A percentile compares a stretch with the other conserved stretches of the same genome.
Evolutionary conservation across 495 filamentous ascomycete species (phyloP).

Genomic region (Ascodesmis nigricans): DNA sequence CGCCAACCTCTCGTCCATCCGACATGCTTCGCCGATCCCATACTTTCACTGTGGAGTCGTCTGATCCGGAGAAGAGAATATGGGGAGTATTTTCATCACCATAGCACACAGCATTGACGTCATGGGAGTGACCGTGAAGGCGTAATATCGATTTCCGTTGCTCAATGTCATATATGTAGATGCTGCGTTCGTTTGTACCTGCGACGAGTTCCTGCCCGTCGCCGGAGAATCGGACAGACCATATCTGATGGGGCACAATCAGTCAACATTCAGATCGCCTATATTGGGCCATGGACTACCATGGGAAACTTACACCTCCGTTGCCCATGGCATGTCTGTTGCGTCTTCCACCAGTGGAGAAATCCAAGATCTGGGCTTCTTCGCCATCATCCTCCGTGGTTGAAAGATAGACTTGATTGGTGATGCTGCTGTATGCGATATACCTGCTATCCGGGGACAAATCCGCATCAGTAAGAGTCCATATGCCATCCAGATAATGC

Average conservation of each 20-base stretch:
- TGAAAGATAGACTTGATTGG: constrained; percentile 59
- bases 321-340: constrained; percentile 24
- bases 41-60: constrained; percentile 83
- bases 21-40: constrained; percentile 89
- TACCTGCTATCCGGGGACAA: constrained; percentile 81
- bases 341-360: constrained; percentile 30
- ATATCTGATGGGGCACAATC: no score
- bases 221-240: constrained; percentile 79
- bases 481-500: constrained; percentile 61
- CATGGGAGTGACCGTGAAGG: constrained; percentile 56
- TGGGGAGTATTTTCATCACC: constrained; percentile 77
- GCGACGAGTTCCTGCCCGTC: constrained; percentile 83
- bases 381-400: constrained; percentile 67
- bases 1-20: constrained; percentile 67
- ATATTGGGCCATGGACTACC: constrained; percentile 33
- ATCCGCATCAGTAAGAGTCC: constrained; percentile 90
- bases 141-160: constrained; percentile 46
- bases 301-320: constrained; percentile 28
- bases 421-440: constrained; percentile 72
- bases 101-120: constrained; percentile 95
- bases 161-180: constrained; percentile 90
- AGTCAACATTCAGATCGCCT: no score
- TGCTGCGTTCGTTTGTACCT: constrained; percentile 53
- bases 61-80: constrained; percentile 88
- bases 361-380: constrained; percentile 55